These are phyloP conservation scores for Diversispora eburnea DNA, from an alignment of 192 early-diverging fungal species.

Conservation along the genomic window DNA sequence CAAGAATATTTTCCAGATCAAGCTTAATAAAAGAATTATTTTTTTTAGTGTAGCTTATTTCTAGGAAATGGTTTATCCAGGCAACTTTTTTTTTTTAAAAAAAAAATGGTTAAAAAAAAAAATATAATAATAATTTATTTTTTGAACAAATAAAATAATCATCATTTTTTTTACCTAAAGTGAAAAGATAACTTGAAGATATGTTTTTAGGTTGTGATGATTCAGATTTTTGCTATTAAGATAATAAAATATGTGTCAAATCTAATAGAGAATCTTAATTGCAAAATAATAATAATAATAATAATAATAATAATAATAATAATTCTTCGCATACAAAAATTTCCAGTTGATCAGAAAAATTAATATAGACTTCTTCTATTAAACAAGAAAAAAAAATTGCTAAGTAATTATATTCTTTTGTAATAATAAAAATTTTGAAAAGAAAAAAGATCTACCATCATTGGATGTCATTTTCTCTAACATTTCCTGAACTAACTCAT, in stretches of 20 bases:
- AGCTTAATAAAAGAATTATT: conserved; percentile 26
- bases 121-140: neutral
- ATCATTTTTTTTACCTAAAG: neutral
- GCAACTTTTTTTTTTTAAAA: conserved; percentile 31
- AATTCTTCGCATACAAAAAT: no score
- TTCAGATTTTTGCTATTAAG: no score
- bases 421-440: neutral
- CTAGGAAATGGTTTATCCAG: conserved; percentile 54
- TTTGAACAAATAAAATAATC: no score
- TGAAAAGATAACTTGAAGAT: conserved; percentile 9
- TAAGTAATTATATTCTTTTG: no score
- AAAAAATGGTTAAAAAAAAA: neutral
- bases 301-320: no score
- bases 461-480: conserved; percentile 28
- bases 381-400: no score
- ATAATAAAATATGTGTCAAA: no score
- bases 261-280: no score
- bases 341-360: no score
- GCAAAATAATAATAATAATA: no score
- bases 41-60: conserved; percentile 29
- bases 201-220: neutral
- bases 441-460: conserved; percentile 8
- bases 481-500: conserved; percentile 32
- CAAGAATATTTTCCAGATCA: conserved; percentile 51
- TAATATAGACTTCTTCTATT: no score